Base-by-base conservation (phyloP, 2,329 filamentous ascomycete genomes). In the Shiraia sp. region DNA sequence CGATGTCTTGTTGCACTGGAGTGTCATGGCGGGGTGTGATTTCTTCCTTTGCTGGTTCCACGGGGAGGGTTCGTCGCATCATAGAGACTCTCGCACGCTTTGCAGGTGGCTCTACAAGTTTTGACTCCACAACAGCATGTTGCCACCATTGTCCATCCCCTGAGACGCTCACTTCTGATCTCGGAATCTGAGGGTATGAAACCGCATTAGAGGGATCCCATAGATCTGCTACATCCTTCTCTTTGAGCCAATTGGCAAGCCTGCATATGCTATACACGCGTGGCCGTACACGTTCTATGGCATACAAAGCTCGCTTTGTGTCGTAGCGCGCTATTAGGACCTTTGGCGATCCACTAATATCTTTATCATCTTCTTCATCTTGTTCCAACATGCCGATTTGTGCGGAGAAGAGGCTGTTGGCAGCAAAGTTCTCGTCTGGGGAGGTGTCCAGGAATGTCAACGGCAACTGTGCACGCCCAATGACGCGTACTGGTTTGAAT, bases 301-400 rank as follows among this genome's bases (percentile, higher is more conserved):
- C 82, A 87, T 91, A 96, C 2, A 97, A 66, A 0, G 85, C 81
- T 70, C 88, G 87, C 51, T 92, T 63, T 6, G 52, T 47, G 29
- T 67, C 65, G 27, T 59, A 39, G 6, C 59, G 57, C 28, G 67
- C 67, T 40, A 72, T 53, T 22, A 72, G 65, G 19, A 72, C 54
- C 34, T 51, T 63, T 2, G 57, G 42, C 7, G 29, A 13, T 14
- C 28, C 32, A 17, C 24, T 17, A 0, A 37, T 40, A 4, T 53
- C 40, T 0, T 44, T 22, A 10, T 43, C 39, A 9, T n/a, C n/a
- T 6, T 45, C 45, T 27, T 47, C 26, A 23, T 51, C 28, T 10
- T 40, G 32, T 42, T 71, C 69, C 13, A 71, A 51, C 6, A 63
- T 40, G 13, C 63, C 60, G 31, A 71, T 61, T 2, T 53, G 43